Evolutionary conservation across 768 basidiomycete species (phyloP).

Genomic region (Russula vinacea): DNA sequence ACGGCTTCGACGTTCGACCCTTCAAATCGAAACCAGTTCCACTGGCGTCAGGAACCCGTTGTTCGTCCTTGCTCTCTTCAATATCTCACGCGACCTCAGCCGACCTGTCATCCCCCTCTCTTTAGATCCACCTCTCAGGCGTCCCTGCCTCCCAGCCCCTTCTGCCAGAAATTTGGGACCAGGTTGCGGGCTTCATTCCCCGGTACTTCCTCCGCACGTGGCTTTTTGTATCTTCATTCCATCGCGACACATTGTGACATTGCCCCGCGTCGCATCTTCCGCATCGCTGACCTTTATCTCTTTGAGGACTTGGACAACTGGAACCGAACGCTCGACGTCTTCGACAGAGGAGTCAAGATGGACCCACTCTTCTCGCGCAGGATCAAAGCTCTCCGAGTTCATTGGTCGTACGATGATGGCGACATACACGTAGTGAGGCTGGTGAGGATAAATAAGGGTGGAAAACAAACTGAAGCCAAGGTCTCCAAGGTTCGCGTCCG

Average conservation of each 20-base stretch:
- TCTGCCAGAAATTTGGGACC: slow-evolving; percentile 66
- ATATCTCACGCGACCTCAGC: slow-evolving; percentile 5
- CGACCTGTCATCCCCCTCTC: background rate
- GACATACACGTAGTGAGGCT: slow-evolving; percentile 67
- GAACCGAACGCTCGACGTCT: slow-evolving; percentile 61
- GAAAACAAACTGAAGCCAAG: too few relatives aligned
- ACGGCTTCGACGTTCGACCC: slow-evolving; percentile 59
- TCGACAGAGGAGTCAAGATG: slow-evolving; percentile 60
- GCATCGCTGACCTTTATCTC: slow-evolving; percentile 64
- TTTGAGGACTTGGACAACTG: slow-evolving; percentile 61
- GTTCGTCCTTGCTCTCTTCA: slow-evolving; percentile 37
- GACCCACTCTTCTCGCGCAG: slow-evolving; percentile 59
- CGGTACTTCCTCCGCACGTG: slow-evolving; percentile 66
- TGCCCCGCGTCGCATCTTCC: slow-evolving; percentile 62
- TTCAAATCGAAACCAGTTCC: slow-evolving; percentile 49
- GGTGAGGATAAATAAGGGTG: too few relatives aligned
- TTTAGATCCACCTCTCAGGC: slow-evolving; percentile 50
- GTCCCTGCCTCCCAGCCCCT: slow-evolving; percentile 60
- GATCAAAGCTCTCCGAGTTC: slow-evolving; percentile 57
- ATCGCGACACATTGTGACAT: slow-evolving; percentile 66
- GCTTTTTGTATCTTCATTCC: slow-evolving; percentile 62
- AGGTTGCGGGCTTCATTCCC: slow-evolving; percentile 58
- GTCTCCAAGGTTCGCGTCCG: too few relatives aligned
- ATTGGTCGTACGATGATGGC: slow-evolving; percentile 69
- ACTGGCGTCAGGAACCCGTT: slow-evolving; percentile 46